Percentiles rank a stretch among this genome's conserved stretches.
Evolutionary conservation across 2,329 filamentous ascomycete genomes (phyloP).

Genomic region (Dactylellina leptospora): DNA sequence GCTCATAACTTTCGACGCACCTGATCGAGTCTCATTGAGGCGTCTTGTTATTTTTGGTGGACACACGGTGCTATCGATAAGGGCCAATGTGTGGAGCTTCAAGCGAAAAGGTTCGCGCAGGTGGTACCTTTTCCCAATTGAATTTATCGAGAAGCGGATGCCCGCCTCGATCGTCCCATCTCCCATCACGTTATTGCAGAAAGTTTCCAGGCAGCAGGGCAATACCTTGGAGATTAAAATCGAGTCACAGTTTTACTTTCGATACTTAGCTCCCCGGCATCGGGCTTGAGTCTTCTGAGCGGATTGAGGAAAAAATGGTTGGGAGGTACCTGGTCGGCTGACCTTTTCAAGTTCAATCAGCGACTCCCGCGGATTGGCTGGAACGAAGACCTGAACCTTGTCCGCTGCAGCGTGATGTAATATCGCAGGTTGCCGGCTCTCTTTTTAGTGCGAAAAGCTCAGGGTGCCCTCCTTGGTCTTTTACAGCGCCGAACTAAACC

Average conservation of each 20-base stretch:
- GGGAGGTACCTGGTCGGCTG: slow-evolving; percentile 46
- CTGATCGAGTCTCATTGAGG: slow-evolving; percentile 39
- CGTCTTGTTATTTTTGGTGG: slow-evolving; percentile 9
- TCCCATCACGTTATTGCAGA: slow-evolving; percentile 31
- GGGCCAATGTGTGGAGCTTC: too few relatives aligned
- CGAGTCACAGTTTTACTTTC: neutral
- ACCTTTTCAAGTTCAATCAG: slow-evolving; percentile 33
- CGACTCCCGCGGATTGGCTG: slow-evolving; percentile 40
- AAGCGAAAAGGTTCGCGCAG: slow-evolving; percentile 18
- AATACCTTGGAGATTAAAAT: slow-evolving; percentile 21
- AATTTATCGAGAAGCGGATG: slow-evolving; percentile 2
- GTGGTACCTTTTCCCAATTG: slow-evolving; percentile 12
- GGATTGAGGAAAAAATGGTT: slow-evolving; percentile 18
- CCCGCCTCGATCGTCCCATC: neutral
- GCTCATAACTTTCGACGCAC: slow-evolving; percentile 1
- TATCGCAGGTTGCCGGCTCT: slow-evolving; percentile 36
- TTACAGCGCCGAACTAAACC: neutral
- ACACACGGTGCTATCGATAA: slow-evolving; percentile 10
- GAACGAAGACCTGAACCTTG: slow-evolving; percentile 45
- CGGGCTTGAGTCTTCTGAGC: slow-evolving; percentile 43
- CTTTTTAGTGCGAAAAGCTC: slow-evolving; percentile 27
- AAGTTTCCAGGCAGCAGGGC: slow-evolving; percentile 45
- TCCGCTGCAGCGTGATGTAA: slow-evolving; percentile 50
- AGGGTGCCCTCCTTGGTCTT: slow-evolving; percentile 4
- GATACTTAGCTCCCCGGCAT: slow-evolving; percentile 26